Base-by-base conservation (phyloP, 2,329 filamentous ascomycete species). In the Thelonectria discophora region DNA sequence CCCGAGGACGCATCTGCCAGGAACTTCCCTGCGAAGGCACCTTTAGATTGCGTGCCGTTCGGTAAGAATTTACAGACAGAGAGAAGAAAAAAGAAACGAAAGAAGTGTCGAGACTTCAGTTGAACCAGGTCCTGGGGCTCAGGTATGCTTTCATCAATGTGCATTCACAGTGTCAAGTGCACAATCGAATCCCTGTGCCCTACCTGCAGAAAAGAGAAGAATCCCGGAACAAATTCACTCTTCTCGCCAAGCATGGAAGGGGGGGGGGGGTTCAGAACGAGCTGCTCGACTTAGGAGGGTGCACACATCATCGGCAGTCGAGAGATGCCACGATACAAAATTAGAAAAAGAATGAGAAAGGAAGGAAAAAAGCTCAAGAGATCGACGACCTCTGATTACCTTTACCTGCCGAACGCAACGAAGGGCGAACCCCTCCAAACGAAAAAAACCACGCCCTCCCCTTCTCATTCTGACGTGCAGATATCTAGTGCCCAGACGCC, bases 41-140 rank as follows among this genome's bases (percentile, higher is more conserved):
- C 48, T 49, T 57, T 46, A 24, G 54, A 58, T 58, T 58, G 46
- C 50, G 49, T 58, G 55, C 49, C 42, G 45, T 40, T 62, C 24
- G 54, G 37, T 15, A 11, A 47, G 58, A 48, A 48, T 27, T 21
- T n/a, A 17, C 43, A 46, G 7, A 24, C 4, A 24, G 7, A 24
- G 24, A 24, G 7, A 24, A 4, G 7, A 24, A 40, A 52, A 46
- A 27, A 39, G 21, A 39, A 30, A 52, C 37, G 32, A 51, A 39
- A n/a, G 12, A 30, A n/a, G 32, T 8, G 13, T 34, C 13, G 13
- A 34, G 32, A 34, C 6, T 3, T 3, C 21, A 42, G 18, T 6
- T 39, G 45, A 60, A 51, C 58, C 51, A 60, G 58, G 57, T 43
- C 45, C 51, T 60, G 45, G 57, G 50, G 58, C 51, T 60, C 50